Evolutionary conservation across 2,329 filamentous ascomycete genomes (phyloP).

Genomic region (Talaromyces sp.): DNA sequence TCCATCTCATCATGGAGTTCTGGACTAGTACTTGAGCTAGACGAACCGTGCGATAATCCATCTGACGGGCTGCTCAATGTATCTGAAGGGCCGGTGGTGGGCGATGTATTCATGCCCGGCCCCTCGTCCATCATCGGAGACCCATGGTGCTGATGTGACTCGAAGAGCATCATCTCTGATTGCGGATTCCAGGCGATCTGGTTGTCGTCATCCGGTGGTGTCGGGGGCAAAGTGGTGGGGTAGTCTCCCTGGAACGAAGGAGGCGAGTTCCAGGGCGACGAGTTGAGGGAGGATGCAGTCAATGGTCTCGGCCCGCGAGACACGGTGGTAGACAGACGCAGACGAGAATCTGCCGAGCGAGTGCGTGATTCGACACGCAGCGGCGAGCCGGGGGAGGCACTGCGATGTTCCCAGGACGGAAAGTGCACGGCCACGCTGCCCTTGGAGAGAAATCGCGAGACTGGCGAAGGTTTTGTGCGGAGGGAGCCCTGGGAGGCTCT

Average conservation of each 20-base stretch:
- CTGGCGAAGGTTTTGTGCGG: constrained; percentile 36
- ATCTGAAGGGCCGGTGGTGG: constrained; percentile 31
- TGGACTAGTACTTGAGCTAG: constrained; percentile 35
- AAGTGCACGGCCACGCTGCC: constrained; percentile 49
- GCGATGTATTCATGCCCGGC: constrained; percentile 31
- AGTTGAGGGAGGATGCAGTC: constrained; percentile 34
- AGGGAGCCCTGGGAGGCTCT: constrained; percentile 42
- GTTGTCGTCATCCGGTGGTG: constrained; percentile 46
- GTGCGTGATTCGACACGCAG: constrained; percentile 29
- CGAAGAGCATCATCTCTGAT: constrained; percentile 35
- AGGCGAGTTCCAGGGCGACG: constrained; percentile 29
- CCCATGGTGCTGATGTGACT: constrained; percentile 28
- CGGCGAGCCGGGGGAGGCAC: constrained; percentile 33
- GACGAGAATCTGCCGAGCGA: constrained; percentile 32
- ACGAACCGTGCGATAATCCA: constrained; percentile 33
- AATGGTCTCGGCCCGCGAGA: constrained; percentile 35
- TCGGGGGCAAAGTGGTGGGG: constrained; percentile 41
- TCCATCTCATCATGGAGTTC: constrained; percentile 36
- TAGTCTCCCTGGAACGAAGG: constrained; percentile 31
- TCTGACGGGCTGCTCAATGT: constrained; percentile 35
- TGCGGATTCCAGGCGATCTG: constrained; percentile 41
- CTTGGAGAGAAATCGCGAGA: constrained; percentile 41
- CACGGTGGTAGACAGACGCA: constrained; percentile 39
- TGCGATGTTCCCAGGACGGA: constrained; percentile 56
- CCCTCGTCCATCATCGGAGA: constrained; percentile 30